These are phyloP conservation scores for Elongisporangium anandrum DNA, from an alignment of 352 stramenopile species.

Conservation along the genomic window DNA sequence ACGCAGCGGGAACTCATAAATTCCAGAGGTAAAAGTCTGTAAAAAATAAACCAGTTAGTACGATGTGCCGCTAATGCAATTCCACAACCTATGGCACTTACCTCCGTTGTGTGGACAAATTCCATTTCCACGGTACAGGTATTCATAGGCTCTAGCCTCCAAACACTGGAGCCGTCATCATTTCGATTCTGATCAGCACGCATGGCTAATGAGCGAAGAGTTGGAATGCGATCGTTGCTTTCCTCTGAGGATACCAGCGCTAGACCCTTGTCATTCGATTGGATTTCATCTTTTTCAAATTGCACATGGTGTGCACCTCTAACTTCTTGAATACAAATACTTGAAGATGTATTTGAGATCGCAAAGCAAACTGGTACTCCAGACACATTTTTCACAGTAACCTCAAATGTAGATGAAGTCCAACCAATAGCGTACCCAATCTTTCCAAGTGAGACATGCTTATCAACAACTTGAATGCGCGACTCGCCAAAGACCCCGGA, in stretches of 20 bases:
- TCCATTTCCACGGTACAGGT: constrained; percentile 66
- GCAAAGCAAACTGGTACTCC: constrained; percentile 59
- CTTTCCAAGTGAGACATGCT: constrained; percentile 63
- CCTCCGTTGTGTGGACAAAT: constrained; percentile 54
- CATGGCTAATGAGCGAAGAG: constrained; percentile 38
- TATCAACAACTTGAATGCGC: constrained; percentile 46
- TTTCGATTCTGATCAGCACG: constrained; percentile 21
- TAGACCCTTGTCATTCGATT: neutral
- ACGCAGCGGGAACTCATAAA: constrained; percentile 52
- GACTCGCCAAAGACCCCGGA: constrained; percentile 63
- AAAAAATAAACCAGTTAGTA: constrained; percentile 4
- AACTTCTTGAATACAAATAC: constrained; percentile 44
- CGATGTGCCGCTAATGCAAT: neutral
- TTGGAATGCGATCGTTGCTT: constrained; percentile 19
- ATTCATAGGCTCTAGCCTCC: constrained; percentile 40
- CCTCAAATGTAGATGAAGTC: constrained; percentile 61
- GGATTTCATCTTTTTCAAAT: constrained; percentile 13
- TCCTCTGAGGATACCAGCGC: neutral
- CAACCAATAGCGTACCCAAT: constrained; percentile 78
- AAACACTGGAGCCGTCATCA: constrained; percentile 21
- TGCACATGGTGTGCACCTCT: constrained; percentile 21
- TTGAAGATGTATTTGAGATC: constrained; percentile 48
- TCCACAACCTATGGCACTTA: constrained; percentile 14
- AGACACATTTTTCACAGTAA: constrained; percentile 65
- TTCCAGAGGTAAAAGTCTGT: constrained; percentile 45